Percentiles rank a stretch among this genome's conserved stretches.
phyloP scores from a whole-genome alignment of 495 filamentous ascomycete species.

The Penicillium antarcticum region DNA sequence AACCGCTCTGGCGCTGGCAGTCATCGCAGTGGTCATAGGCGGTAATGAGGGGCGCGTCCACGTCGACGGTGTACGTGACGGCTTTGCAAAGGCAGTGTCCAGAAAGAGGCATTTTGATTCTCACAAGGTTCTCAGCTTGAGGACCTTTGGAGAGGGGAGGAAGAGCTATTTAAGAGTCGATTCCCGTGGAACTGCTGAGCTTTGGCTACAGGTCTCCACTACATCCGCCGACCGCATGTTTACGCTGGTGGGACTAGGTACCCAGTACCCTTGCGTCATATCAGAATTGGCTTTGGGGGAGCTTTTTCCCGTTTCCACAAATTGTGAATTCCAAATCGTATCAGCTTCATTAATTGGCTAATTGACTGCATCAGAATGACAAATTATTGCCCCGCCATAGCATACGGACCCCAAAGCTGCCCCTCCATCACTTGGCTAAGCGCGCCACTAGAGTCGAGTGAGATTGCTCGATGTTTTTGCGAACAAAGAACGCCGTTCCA shows the following conservation, averaged over 20 bases:
- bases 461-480: constrained; percentile 4
- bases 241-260: not conserved
- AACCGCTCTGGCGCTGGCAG: constrained; percentile 67
- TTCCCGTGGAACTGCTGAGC: not conserved
- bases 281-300: not conserved
- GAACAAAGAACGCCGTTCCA: constrained; percentile 5
- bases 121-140: constrained; percentile 33
- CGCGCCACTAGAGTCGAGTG: constrained; percentile 5
- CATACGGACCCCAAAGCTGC: not conserved
- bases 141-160: constrained; percentile 25
- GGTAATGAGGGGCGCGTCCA: constrained; percentile 51
- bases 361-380: constrained; percentile 5
- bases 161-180: constrained; percentile 29
- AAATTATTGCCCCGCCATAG: constrained; percentile 9
- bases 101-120: constrained; percentile 54
- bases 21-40: constrained; percentile 72
- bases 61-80: constrained; percentile 60
- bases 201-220: not conserved
- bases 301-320: not conserved
- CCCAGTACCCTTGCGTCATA: not conserved
- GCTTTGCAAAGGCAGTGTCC: constrained; percentile 70
- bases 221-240: not conserved
- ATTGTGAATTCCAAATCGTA: constrained; percentile 3
- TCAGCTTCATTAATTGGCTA: not conserved
- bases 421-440: not conserved